Evolutionary conservation across 2,329 filamentous ascomycete genomes (phyloP).

Genomic region (Rutstroemia sp.): DNA sequence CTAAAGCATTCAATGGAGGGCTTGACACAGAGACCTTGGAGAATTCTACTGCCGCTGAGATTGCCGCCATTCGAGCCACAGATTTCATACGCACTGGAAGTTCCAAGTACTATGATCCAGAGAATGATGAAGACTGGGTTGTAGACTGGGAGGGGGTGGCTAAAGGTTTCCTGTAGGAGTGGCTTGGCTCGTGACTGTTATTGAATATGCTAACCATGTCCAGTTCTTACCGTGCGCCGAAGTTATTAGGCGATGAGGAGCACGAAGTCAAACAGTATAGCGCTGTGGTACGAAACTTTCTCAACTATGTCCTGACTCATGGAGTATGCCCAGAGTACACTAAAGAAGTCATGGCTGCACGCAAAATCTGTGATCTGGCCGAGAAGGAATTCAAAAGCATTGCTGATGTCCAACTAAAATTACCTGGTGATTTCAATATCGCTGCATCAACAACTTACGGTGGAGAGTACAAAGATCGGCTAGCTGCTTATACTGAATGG

Average conservation of each 20-base stretch:
- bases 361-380: slow-evolving; percentile 58
- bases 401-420: slow-evolving; percentile 38
- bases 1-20: slow-evolving; percentile 54
- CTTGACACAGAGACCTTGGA: slow-evolving; percentile 54
- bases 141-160: slow-evolving; percentile 77
- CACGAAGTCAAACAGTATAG: slow-evolving; percentile 51
- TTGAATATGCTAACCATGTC: slow-evolving; percentile 12
- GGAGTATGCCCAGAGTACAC: slow-evolving; percentile 78
- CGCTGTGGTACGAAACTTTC: slow-evolving; percentile 72
- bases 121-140: slow-evolving; percentile 51
- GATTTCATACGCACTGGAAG: slow-evolving; percentile 46
- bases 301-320: slow-evolving; percentile 80
- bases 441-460: slow-evolving; percentile 64
- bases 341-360: slow-evolving; percentile 58
- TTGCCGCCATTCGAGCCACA: slow-evolving; percentile 55
- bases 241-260: slow-evolving; percentile 47
- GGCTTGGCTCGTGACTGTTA: background rate
- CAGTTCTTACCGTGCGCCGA: slow-evolving; percentile 50
- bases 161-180: slow-evolving; percentile 67
- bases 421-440: slow-evolving; percentile 78
- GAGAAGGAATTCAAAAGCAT: slow-evolving; percentile 58
- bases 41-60: slow-evolving; percentile 54
- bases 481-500: slow-evolving; percentile 13
- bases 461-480: slow-evolving; percentile 31
- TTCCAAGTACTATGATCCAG: slow-evolving; percentile 43